Evolutionary conservation across 2,329 filamentous ascomycete genomes (phyloP).

Genomic region (Didymella pomorum): DNA sequence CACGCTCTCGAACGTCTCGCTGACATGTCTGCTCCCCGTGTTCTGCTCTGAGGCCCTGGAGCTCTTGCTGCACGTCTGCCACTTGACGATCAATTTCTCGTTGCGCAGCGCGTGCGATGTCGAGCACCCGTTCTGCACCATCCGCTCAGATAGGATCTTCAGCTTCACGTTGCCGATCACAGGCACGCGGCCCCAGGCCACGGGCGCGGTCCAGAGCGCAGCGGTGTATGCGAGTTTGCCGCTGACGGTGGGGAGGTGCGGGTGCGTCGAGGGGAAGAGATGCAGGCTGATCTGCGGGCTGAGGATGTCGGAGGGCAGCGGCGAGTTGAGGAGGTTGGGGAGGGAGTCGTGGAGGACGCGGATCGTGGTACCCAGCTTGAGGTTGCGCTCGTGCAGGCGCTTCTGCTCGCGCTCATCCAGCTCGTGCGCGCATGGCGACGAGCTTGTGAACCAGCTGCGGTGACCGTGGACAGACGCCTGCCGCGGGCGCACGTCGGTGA

Average conservation of each 20-base stretch:
- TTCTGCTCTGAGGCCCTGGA: constrained; percentile 28
- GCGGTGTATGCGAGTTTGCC: constrained; percentile 91
- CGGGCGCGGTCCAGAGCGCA: constrained; percentile 92
- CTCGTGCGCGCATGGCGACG: constrained; percentile 41
- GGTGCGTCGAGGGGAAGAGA: constrained; percentile 77
- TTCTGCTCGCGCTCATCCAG: constrained; percentile 52
- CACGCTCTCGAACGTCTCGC: constrained; percentile 63
- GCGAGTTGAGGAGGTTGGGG: constrained; percentile 67
- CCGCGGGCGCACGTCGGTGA: constrained; percentile 44
- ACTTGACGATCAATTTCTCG: constrained; percentile 90
- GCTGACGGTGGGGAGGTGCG: constrained; percentile 89
- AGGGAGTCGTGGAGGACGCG: constrained; percentile 68
- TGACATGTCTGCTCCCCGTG: constrained; percentile 53
- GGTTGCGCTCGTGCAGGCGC: constrained; percentile 65
- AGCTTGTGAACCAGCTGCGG: constrained; percentile 56
- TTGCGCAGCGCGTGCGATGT: constrained; percentile 55
- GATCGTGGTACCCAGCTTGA: constrained; percentile 70
- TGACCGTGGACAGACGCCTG: constrained; percentile 39
- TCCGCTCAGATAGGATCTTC: constrained; percentile 87
- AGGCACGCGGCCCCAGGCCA: constrained; percentile 93
- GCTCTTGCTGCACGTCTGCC: constrained; percentile 73
- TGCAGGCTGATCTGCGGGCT: constrained; percentile 69
- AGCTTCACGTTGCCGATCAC: constrained; percentile 89
- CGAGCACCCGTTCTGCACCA: constrained; percentile 66
- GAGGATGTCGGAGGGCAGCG: constrained; percentile 68